Base-by-base conservation (phyloP, 2,329 filamentous ascomycete species). In the Xylaria digitata region DNA sequence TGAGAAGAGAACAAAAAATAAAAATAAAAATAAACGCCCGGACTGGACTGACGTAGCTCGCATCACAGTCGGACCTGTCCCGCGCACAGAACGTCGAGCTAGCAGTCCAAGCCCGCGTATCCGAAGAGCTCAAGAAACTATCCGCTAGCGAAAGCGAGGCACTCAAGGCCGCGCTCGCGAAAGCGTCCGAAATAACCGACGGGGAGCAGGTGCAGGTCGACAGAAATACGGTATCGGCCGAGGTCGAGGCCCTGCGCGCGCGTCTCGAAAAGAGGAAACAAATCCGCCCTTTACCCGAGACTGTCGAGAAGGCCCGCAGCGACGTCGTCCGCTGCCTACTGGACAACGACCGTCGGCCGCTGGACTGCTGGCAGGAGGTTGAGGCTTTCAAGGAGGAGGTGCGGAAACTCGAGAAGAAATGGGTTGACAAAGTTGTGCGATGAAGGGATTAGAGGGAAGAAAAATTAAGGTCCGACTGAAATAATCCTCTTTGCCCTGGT, bases 351-450 rank as follows among this genome's bases (percentile, higher is more conserved):
- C 86, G 93, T 71, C 87, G 93, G 79, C 94, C 95, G 78, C 83
- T 97, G 77, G 92, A 97, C 83, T 98, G 95, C 86, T 97, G 92
- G 92, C 87, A 90, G 80, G 94, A 97, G 86, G 93, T 97, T 26
- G 91, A 96, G 82, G 85, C 84, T 21, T 98, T 98, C 81, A 97
- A 94, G 87, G 86, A 87, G 75, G 93, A 97, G 85, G 94, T 98
- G 57, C 89, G 92, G 73, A 89, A 88, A 82, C 80, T 97, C 80
- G 95, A 97, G 87, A 90, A 89, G 81, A 85, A 85, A 30, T 98
- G 96, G 88, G 93, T 97, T 42, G 91, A 96, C 77, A 93, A 90
- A 82, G 89, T 96, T 63, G 86, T 92, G 65, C 75, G 75, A 72
- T 78, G 65, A 72, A 40, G 21, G 52, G n/a, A n/a, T 13, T 34